Conservation (phyloP, 371 early-diverging fungal genomes). For the Encephalitozoon intestinalis region DNA sequence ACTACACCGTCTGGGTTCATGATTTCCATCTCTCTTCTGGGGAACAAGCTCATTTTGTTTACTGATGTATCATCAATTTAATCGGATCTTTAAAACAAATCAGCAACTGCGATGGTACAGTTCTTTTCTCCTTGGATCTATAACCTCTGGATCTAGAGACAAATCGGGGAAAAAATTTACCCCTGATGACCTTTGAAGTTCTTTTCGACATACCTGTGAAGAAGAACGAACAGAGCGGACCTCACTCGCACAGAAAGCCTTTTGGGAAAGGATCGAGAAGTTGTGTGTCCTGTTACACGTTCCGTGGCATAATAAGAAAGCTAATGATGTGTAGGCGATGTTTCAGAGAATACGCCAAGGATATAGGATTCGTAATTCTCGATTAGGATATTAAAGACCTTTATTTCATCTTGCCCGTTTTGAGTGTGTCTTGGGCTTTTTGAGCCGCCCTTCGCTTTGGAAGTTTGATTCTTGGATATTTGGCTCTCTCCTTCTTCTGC, state of each 20-base stretch:
- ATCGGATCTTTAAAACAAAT: not conserved
- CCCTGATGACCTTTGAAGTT: not conserved
- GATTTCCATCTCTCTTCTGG: not conserved
- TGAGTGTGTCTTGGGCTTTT: not conserved
- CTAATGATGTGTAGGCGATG: slow-evolving; percentile 98
- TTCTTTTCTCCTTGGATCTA: too few relatives aligned
- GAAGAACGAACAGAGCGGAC: slow-evolving; percentile 2
- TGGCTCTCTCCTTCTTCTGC: not conserved
- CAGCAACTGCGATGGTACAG: too few relatives aligned
- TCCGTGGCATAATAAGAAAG: slow-evolving; percentile 98
- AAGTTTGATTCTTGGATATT: slow-evolving; percentile 9
- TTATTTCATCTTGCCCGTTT: slow-evolving; percentile 2
- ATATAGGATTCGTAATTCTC: slow-evolving; percentile 79
- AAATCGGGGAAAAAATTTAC: slow-evolving; percentile 2
- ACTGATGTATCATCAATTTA: not conserved
- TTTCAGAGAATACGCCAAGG: slow-evolving; percentile 94
- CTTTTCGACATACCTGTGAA: slow-evolving; percentile 19
- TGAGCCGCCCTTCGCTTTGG: not conserved
- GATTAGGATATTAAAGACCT: slow-evolving; percentile 45
- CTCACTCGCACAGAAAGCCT: slow-evolving; percentile 27
- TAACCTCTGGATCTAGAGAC: too few relatives aligned
- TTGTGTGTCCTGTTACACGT: slow-evolving; percentile 67
- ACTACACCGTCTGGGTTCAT: not conserved
- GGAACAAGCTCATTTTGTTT: slow-evolving; percentile 1
- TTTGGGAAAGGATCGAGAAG: slow-evolving; percentile 54